phyloP scores from a whole-genome alignment of 2,329 filamentous ascomycete species.

The Neoascochyta sp. region DNA sequence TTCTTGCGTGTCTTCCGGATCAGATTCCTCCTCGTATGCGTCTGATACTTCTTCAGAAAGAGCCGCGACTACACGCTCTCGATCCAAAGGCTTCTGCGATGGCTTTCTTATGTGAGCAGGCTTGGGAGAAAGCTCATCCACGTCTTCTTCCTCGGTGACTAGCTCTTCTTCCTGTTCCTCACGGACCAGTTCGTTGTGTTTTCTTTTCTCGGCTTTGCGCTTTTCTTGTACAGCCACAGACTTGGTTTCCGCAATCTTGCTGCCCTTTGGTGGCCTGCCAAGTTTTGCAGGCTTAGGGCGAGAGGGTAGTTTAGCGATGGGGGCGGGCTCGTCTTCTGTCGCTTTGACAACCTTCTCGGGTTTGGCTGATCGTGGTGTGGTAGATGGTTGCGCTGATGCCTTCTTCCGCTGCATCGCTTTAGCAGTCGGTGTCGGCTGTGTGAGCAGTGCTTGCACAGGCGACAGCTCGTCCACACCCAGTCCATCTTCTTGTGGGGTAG shows the following conservation, averaged over 20 bases:
- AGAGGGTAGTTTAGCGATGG: too few relatives aligned
- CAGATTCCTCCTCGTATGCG: conserved; percentile 14
- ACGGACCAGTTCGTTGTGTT: conserved; percentile 2
- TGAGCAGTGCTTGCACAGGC: conserved; percentile 6
- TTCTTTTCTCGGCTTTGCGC: conserved; percentile 9
- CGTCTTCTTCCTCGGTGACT: conserved; percentile 12
- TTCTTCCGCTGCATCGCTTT: conserved; percentile 1
- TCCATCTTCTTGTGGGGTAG: too few relatives aligned
- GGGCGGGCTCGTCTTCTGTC: too few relatives aligned
- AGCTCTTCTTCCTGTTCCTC: conserved; percentile 6
- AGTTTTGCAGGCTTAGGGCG: conserved; percentile 9
- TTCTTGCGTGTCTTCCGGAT: too few relatives aligned
- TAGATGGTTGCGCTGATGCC: conserved; percentile 1
- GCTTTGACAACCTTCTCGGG: conserved; percentile 9
- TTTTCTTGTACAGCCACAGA: conserved; percentile 12
- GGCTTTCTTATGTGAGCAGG: conserved; percentile 5
- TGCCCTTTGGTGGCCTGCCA: conserved; percentile 12
- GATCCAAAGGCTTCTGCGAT: conserved; percentile 2
- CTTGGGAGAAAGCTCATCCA: conserved; percentile 23
- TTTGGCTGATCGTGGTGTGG: conserved; percentile 3
- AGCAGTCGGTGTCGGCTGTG: conserved; percentile 4
- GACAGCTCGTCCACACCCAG: conserved; percentile 9
- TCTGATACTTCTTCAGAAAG: conserved; percentile 3
- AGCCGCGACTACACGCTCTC: not conserved
- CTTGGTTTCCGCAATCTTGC: conserved; percentile 3